Percentiles rank a stretch among this genome's conserved stretches.
Conservation (phyloP, 331 rosid species). For the Rhamnella rubrinervis region DNA sequence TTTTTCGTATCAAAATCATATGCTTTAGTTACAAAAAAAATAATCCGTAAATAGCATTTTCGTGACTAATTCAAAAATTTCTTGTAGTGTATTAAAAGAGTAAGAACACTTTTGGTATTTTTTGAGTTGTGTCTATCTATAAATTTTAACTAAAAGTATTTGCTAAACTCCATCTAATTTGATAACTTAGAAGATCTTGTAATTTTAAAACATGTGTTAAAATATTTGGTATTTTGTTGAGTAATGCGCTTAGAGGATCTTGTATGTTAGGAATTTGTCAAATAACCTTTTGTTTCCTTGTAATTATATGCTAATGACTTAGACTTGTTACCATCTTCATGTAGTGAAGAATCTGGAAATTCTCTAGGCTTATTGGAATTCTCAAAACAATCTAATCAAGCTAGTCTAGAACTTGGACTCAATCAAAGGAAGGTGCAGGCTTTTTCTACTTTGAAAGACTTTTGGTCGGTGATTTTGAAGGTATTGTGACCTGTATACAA, state of each 20-base stretch:
- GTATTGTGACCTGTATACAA: slow-evolving; percentile 28
- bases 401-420: slow-evolving; percentile 69
- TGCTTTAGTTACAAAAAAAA: too few relatives aligned
- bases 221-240: too few relatives aligned
- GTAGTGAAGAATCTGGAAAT: slow-evolving; percentile 61
- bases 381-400: slow-evolving; percentile 39
- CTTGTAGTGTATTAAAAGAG: too few relatives aligned
- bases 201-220: too few relatives aligned
- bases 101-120: too few relatives aligned
- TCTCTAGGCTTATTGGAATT: slow-evolving; percentile 31
- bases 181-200: background rate
- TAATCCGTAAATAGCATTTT: too few relatives aligned
- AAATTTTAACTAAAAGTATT: too few relatives aligned
- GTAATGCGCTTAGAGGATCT: background rate
- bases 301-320: slow-evolving; percentile 17
- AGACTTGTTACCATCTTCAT: slow-evolving; percentile 28
- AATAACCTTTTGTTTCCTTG: background rate
- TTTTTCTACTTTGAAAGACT: slow-evolving; percentile 52
- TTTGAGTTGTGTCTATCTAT: too few relatives aligned
- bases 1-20: too few relatives aligned
- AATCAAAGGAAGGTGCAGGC: slow-evolving; percentile 69
- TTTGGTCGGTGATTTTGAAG: slow-evolving; percentile 69
- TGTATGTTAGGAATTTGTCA: background rate
- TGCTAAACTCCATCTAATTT: background rate
- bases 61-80: too few relatives aligned